Evolutionary conservation across 2,329 filamentous ascomycete genomes (phyloP), one percentile per base, ranked within the genome.

Genomic region (Fusarium neocosmosporiellum): DNA sequence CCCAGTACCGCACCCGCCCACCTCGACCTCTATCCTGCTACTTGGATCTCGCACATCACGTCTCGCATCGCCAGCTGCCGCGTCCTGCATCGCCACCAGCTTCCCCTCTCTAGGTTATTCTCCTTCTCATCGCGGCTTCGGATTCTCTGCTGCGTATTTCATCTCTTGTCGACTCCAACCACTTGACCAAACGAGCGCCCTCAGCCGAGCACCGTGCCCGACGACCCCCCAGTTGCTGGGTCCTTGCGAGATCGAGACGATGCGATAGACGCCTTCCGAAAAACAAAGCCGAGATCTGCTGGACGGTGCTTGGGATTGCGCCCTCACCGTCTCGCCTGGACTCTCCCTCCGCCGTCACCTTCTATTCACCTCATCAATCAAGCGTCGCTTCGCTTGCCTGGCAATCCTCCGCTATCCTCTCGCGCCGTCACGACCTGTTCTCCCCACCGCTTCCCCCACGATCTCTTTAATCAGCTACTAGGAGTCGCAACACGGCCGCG

Each of bases 231-330:
- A 59, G 71, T 67, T 68, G 63, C 66, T 65, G 59, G 57, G 63
- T 67, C 63, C 62, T 71, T 67, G 43, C 67, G 59, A 75, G 63
- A 71, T 75, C 66, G 67, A 75, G 76, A 78, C 74, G 65, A 78
- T 78, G 77, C 76, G 72, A 77, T 78, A 78, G 60, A 65, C 67
- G 66, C 67, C 63, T 65, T 46, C 60, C 66, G 33, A 67, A 64
- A 48, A 71, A 75, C 63, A 66, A 74, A 69, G 59, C 69, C 59
- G 74, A 77, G 63, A 75, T 60, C 70, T 72, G 68, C 70, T 60
- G 22, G 77, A 70, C 67, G 76, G 76, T 77, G 74, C 64, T 73
- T 72, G 74, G 72, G 71, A 77, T 50, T 46, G 54, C 53, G 54
- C 65, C 74, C 67, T 68, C 65, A 48, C 75, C 73, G 71, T 77